These are phyloP conservation scores for Trametes meyenii DNA, from an alignment of 768 basidiomycete genomes.

Conservation along the genomic window DNA sequence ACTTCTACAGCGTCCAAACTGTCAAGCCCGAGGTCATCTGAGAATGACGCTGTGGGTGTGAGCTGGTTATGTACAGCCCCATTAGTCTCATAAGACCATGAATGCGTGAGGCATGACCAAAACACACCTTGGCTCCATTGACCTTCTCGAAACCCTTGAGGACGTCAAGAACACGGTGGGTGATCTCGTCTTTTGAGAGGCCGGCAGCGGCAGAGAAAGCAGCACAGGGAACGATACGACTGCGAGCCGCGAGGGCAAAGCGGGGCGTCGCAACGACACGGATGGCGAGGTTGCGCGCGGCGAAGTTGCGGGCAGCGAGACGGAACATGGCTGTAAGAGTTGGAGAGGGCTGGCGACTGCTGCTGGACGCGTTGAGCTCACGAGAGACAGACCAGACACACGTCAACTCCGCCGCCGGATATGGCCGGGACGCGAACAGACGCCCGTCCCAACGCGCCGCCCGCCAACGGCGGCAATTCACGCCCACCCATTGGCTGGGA, in stretches of 20 bases:
- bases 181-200: conserved; percentile 68
- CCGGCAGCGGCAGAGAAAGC: conserved; percentile 68
- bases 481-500: background rate
- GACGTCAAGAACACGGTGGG: conserved; percentile 77
- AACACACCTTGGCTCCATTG: conserved; percentile 64
- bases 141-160: conserved; percentile 92
- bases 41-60: conserved; percentile 63
- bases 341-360: conserved; percentile 4
- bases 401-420: conserved; percentile 30
- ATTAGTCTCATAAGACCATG: background rate
- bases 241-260: conserved; percentile 24
- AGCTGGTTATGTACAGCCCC: conserved; percentile 49
- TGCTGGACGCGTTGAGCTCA: conserved; percentile 20
- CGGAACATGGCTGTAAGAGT: conserved; percentile 19
- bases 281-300: conserved; percentile 47
- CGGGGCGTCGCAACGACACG: conserved; percentile 33
- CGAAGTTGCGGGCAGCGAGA: conserved; percentile 25
- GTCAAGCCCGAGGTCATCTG: conserved; percentile 87
- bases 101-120: background rate
- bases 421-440: conserved; percentile 21
- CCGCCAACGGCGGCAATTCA: background rate
- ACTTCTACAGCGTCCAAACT: conserved; percentile 98
- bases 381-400: conserved; percentile 11
- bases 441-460: conserved; percentile 7
- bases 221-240: conserved; percentile 42